Conservation (phyloP, 2,329 filamentous ascomycete genomes). For the Arthroderma uncinatum region DNA sequence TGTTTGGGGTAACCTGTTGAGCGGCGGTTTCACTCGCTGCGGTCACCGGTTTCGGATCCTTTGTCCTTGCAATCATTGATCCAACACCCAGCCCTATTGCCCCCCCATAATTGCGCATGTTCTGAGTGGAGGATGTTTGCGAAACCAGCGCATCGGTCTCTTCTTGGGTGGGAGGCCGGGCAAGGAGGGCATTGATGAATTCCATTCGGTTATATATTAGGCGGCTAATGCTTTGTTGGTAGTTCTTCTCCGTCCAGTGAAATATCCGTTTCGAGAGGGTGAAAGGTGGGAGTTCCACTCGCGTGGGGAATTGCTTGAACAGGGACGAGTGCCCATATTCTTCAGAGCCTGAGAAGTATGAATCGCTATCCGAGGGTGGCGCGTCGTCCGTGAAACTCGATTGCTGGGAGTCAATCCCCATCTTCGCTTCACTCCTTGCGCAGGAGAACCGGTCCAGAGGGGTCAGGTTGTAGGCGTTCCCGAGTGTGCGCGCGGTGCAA, state of each 20-base stretch:
- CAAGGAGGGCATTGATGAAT: slow-evolving; percentile 16
- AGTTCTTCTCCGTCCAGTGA: slow-evolving; percentile 19
- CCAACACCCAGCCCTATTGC: slow-evolving; percentile 16
- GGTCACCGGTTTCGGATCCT: neutral
- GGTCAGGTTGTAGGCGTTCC: too few relatives aligned
- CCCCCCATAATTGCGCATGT: neutral
- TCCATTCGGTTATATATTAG: slow-evolving; percentile 16
- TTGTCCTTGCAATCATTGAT: neutral
- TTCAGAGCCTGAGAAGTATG: slow-evolving; percentile 8
- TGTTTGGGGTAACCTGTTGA: neutral
- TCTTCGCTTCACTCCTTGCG: neutral
- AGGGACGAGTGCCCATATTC: slow-evolving; percentile 5
- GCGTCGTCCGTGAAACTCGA: slow-evolving; percentile 1
- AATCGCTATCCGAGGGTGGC: slow-evolving; percentile 10
- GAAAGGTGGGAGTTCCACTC: slow-evolving; percentile 20
- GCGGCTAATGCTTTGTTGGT: slow-evolving; percentile 13
- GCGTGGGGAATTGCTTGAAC: slow-evolving; percentile 16
- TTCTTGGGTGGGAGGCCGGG: slow-evolving; percentile 24
- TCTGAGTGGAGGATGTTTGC: slow-evolving; percentile 4
- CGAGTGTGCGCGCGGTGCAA: too few relatives aligned
- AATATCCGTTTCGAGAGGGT: slow-evolving; percentile 21
- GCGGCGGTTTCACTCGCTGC: neutral
- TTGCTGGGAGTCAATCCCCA: neutral
- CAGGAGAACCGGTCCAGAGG: too few relatives aligned
- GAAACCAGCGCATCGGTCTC: slow-evolving; percentile 26